Base-by-base conservation (phyloP, 805 yeast species). In the Tetrapisispora pingtungensis region DNA sequence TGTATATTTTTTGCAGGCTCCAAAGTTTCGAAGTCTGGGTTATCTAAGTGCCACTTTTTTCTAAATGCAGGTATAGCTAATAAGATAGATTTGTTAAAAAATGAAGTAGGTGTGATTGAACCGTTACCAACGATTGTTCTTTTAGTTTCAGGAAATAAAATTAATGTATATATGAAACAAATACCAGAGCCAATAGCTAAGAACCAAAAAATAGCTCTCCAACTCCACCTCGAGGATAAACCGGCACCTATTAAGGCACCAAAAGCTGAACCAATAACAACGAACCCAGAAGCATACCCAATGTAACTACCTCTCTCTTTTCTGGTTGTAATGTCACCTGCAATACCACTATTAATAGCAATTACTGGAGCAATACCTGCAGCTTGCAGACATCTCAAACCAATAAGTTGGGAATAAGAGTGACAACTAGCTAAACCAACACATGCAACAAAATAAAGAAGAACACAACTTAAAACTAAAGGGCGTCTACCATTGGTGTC, bases 171-270 rank as follows among this genome's bases (percentile, higher is more conserved):
- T 0, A 66, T 1, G 0, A 71, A 48, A 3, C 76, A 67, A 2
- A 61, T 46, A 4, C 81, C 81, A 27, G 81, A 74, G 10, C 82
- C 77, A 24, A 82, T 78, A 1, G 84, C 78, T 42, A 84, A 62
- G 49, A 87, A 84, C 78, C 86, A 78, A 53, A 84, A 83, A n/a
- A 81, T 74, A 0, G 87, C 77, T 52, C 89, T 70, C 95, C 96
- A 87, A 17, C 77, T 69, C 52, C 71, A 68, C 19, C 67, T 61
- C 4, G 75, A 69, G 2, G 67, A 56, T 19, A 68, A 50, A 0
- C 61, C 65, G 8, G 73, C 73, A 46, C 68, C 84, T 19, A 86
- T 65, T n/a, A 88, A 64, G 0, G 94, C 86, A 10, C 94, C 90
- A 49, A 86, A 69, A 2, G 86, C 87, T 54, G 80, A 81, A 1